Percentiles rank a stretch among this genome's conserved stretches.
Conservation (phyloP, 352 stramenopile genomes). For the Phytophthora pluvialis region DNA sequence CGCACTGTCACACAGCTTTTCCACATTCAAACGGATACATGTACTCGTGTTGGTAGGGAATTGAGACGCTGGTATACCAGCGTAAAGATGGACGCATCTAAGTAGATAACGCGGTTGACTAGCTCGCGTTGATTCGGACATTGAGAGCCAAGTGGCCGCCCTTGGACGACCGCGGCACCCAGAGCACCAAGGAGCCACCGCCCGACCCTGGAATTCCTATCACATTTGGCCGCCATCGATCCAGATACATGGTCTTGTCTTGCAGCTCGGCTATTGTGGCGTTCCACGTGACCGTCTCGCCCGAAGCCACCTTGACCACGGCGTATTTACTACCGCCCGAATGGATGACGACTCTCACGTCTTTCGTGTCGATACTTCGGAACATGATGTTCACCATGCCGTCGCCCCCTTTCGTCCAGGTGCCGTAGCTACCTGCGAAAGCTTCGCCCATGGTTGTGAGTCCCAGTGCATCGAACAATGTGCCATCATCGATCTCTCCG, state of each 20-base stretch:
- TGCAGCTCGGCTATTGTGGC: conserved; percentile 39
- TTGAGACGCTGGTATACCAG: too few relatives aligned
- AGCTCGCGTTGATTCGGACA: conserved; percentile 50
- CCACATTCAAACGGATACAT: too few relatives aligned
- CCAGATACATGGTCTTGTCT: conserved; percentile 63
- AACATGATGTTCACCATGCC: conserved; percentile 44
- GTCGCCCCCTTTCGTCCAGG: conserved; percentile 46
- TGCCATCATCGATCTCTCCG: conserved; percentile 55
- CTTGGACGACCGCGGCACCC: conserved; percentile 38
- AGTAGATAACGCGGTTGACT: background rate
- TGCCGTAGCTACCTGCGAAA: conserved; percentile 46
- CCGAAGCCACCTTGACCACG: conserved; percentile 39
- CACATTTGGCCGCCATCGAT: conserved; percentile 56
- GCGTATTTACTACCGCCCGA: conserved; percentile 41
- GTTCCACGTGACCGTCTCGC: conserved; percentile 43
- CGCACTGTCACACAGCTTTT: too few relatives aligned
- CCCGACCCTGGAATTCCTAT: conserved; percentile 34
- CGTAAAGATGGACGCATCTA: too few relatives aligned
- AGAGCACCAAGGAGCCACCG: conserved; percentile 49
- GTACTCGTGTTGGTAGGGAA: too few relatives aligned
- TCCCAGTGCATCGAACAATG: conserved; percentile 31
- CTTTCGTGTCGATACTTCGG: conserved; percentile 33
- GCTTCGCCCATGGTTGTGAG: conserved; percentile 42
- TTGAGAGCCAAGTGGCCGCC: conserved; percentile 43
- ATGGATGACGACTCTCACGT: conserved; percentile 31